Percentiles rank a stretch among this genome's conserved stretches.
Evolutionary conservation across 768 basidiomycete species (phyloP).

Genomic region (Boletus patriciae): DNA sequence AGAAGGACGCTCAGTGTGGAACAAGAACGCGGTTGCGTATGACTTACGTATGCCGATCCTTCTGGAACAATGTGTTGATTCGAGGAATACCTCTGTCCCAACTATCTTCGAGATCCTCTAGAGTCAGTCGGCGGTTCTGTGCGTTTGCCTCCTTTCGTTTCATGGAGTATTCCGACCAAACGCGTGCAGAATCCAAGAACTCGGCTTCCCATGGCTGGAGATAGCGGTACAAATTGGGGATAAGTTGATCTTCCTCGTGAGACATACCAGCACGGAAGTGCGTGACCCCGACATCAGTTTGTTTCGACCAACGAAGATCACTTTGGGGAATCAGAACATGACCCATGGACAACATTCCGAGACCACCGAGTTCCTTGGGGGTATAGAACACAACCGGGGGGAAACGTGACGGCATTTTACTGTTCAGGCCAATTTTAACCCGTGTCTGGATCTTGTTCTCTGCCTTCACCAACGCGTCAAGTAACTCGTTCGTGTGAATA

Average conservation of each 20-base stretch:
- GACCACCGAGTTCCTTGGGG: conserved; percentile 96
- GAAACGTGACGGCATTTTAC: conserved; percentile 99
- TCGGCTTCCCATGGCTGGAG: conserved; percentile 97
- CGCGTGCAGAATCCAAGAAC: conserved; percentile 96
- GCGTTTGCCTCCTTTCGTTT: conserved; percentile 99
- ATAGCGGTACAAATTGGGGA: conserved; percentile 96
- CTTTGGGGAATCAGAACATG: conserved; percentile 98
- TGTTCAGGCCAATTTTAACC: conserved; percentile 99
- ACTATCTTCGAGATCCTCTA: conserved; percentile 97
- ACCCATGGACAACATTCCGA: conserved; percentile 99
- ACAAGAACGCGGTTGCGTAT: background rate
- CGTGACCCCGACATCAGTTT: conserved; percentile 95
- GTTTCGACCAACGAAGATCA: conserved; percentile 96
- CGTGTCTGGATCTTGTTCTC: conserved; percentile 99
- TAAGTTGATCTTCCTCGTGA: conserved; percentile 91
- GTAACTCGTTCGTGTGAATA: conserved; percentile 93
- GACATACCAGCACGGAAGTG: conserved; percentile 99
- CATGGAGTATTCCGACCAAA: conserved; percentile 99
- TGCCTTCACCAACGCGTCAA: conserved; percentile 95
- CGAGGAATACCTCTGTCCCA: conserved; percentile 99
- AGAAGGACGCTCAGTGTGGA: background rate
- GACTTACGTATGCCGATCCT: conserved; percentile 87
- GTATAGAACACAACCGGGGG: conserved; percentile 96
- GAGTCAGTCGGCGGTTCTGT: conserved; percentile 92
- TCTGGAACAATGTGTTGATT: conserved; percentile 99